Conservation (phyloP, 2,329 filamentous ascomycete species). For the Tricladium varicosporioides region DNA sequence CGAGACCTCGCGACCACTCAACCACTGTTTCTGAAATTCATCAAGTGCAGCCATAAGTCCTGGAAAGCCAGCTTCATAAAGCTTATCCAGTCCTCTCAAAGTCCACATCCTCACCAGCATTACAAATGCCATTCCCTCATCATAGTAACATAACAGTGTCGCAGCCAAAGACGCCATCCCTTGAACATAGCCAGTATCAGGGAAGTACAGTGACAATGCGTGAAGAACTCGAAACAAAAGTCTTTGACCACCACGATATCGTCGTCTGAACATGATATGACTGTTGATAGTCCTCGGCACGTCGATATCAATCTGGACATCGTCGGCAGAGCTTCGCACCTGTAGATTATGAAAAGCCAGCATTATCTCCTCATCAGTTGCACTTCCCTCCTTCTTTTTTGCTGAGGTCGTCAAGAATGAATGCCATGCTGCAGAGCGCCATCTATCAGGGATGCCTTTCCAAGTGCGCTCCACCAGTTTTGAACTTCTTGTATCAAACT, state of each 20-base stretch:
- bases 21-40: conserved; percentile 84
- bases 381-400: conserved; percentile 57
- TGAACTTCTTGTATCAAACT: conserved; percentile 79
- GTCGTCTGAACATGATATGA: conserved; percentile 93
- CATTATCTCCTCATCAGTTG: conserved; percentile 70
- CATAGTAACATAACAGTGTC: conserved; percentile 92
- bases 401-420: conserved; percentile 83
- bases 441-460: conserved; percentile 97
- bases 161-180: conserved; percentile 95
- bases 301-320: conserved; percentile 95
- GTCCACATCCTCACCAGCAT: conserved; percentile 97
- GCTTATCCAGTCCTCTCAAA: conserved; percentile 76
- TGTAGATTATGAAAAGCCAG: conserved; percentile 72
- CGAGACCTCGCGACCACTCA: conserved; percentile 74
- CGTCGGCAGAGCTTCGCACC: conserved; percentile 74
- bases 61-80: conserved; percentile 82
- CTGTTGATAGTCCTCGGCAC: conserved; percentile 92
- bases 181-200: conserved; percentile 91
- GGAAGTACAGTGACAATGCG: conserved; percentile 86
- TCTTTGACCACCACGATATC: conserved; percentile 90
- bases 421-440: conserved; percentile 92
- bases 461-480: conserved; percentile 89
- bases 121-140: conserved; percentile 90
- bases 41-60: conserved; percentile 82
- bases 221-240: conserved; percentile 91